A percentile compares a stretch with the other conserved stretches of the same genome.
phyloP scores from a whole-genome alignment of 1,284 basidiomycete species.

The Coniferiporia sulphurascens region DNA sequence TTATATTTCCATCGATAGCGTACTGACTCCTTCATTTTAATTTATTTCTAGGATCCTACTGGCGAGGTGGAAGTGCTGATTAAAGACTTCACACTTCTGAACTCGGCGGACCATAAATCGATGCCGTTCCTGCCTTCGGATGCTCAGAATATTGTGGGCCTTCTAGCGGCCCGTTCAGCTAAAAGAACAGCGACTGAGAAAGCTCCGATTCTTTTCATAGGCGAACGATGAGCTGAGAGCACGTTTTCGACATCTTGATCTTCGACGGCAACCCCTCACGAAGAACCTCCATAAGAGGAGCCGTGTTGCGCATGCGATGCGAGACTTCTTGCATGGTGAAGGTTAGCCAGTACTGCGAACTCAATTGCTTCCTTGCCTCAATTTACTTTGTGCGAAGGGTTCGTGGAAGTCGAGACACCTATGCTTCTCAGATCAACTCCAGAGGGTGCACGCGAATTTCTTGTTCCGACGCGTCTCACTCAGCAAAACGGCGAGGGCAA shows the following conservation, averaged over 20 bases:
- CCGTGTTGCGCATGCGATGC: slow-evolving; percentile 71
- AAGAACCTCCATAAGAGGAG: slow-evolving; percentile 79
- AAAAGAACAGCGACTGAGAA: neutral
- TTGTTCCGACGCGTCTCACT: slow-evolving; percentile 77
- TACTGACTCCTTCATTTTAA: neutral
- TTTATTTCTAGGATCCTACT: slow-evolving; percentile 42
- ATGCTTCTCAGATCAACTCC: slow-evolving; percentile 90
- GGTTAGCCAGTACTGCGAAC: slow-evolving; percentile 39
- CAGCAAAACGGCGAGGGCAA: slow-evolving; percentile 14
- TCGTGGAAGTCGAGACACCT: slow-evolving; percentile 92
- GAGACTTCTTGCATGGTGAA: slow-evolving; percentile 69
- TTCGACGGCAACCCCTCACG: slow-evolving; percentile 69
- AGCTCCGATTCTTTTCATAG: slow-evolving; percentile 34
- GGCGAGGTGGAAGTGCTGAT: slow-evolving; percentile 82
- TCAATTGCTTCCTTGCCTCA: slow-evolving; percentile 18
- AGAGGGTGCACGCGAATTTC: slow-evolving; percentile 91
- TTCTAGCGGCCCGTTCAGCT: slow-evolving; percentile 10
- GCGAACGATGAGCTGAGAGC: slow-evolving; percentile 83
- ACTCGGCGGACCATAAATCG: slow-evolving; percentile 56
- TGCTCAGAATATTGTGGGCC: slow-evolving; percentile 62
- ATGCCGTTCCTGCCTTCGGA: slow-evolving; percentile 84
- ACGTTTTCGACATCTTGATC: slow-evolving; percentile 84
- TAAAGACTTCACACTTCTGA: slow-evolving; percentile 67
- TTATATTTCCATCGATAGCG: neutral
- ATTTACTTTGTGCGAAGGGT: slow-evolving; percentile 45